Base-by-base conservation (phyloP, 176 grass and related monocot species). In the Hsuehochloa calcarea region DNA sequence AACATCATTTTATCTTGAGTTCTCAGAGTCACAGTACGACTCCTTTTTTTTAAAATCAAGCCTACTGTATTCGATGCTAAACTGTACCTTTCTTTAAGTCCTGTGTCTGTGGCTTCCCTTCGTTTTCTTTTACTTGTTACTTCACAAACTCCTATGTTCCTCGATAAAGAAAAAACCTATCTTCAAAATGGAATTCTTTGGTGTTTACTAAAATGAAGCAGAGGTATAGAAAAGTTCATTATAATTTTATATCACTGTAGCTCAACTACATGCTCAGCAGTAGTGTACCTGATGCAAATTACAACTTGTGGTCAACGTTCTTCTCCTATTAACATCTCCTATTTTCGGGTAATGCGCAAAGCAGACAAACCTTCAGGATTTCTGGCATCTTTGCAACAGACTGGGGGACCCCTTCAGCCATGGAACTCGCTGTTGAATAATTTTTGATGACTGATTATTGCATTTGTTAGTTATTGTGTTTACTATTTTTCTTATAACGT, bases 1-100 rank as follows among this genome's bases (percentile, higher is more conserved):
- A 46, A 91, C 95, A 65, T 94, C 90, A 38, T 92, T 97, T 91
- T 91, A 40, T 90, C 92, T 88, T 80, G 92, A 82, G 86, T 84
- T 78, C 83, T 97, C 39, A 94, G 65, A 74, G 92, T 97, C 39
- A 94, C 70, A 74, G 90, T 97, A 95, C 72, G 87, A 40, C 75
- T 50, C 25, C 35, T 25, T 3, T 27, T 43, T 43, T 83, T 83
- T 25, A 45, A 40, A 45, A 40, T 72, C 44, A 65, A 74, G 43
- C 34, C 62, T 34, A 49, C 29, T 69, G 9, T 70, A 86, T 49
- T 29, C 2, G 5, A 54, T 64, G 23, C 15, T 77, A 19, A 71
- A 51, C 17, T 69, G 17, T 86, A 61, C 17, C 49, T 70, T 90
- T 82, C 5, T 61, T 40, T 4, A 19, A 19, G 3, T 72, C 47